Evolutionary conservation across 1,284 basidiomycete genomes (phyloP), one percentile per base, ranked within the genome.

Genomic region (Cutaneotrichosporon dermatis): DNA sequence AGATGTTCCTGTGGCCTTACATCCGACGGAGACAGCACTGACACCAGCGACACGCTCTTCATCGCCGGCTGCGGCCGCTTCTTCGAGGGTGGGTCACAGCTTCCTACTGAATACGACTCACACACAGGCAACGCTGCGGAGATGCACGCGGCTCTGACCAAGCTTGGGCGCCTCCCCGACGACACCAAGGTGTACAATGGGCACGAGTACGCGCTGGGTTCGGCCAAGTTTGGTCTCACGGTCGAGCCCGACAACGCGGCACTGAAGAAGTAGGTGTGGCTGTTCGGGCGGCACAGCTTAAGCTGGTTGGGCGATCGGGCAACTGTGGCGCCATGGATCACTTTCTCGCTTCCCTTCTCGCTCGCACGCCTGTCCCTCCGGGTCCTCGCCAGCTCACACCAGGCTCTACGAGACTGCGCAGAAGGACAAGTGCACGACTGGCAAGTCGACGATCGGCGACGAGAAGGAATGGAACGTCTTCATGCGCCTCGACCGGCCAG

Each of bases 41-140:
- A 64, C 51, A 4, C 4, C 66, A 83, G 83, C 12, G 95, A 99
- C 74, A 98, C 95, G 0, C 86, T 99, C 53, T 98, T 99, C 81
- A 84, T 91, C 64, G 91, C 84, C 4, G 94, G 94, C 6, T 95
- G 90, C 73, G 95, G 95, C n/a, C 85, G 93, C 6, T 98, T 98
- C 83, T 98, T 98, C 71, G 94, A 98, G 62, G 75, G 74, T 68
- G 36, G 55, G 66, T 57, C 8, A 25, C 25, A 25, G 9, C 16
- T 13, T 8, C 13, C 12, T 7, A 2, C 33, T 4, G 7, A 11
- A 8, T 9, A 4, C 12, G 11, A 35, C 58, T 60, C 40, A 58
- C 37, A n/a, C 4, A 40, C 54, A 77, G 94, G 94, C 44, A 87
- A 84, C 4, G 87, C 88, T 1, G 78, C 82, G 9, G 87, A 98